Evolutionary conservation across 306 rosid species (phyloP), one percentile per base, ranked within the genome.

Genomic region (Quercus suber): DNA sequence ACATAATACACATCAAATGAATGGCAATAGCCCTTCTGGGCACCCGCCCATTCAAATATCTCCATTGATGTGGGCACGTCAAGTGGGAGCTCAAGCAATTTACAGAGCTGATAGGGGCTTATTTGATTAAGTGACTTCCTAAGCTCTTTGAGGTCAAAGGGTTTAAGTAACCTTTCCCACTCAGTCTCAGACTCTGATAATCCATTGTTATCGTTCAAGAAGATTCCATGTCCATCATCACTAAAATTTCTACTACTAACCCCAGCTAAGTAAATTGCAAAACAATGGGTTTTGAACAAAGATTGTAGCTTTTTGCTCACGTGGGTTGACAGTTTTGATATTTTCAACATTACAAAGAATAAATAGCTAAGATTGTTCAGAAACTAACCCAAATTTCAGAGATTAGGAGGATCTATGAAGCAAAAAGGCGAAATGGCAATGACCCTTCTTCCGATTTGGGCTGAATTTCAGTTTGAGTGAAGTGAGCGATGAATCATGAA

Each of bases 121-220:
- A 95, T 86, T 70, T 53, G 82, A 82, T 78, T 77, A 28, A 84
- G 86, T 5, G 92, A 86, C 74, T 85, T 87, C 74, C 79, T 84
- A 73, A 91, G 99, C 76, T 91, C 90, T 76, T 88, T 79, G 51
- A 91, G 90, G 85, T 87, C 97, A 75, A 89, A 95, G 11, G 98
- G 99, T 82, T 89, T 88, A 37, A 91, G 90, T n/a, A 95, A 70
- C 77, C 80, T 93, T 80, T 88, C 96, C 99, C 99, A 93, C 72
- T 91, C 96, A 0, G 84, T 87, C 79, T 88, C 97, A 41, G 85
- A 84, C 75, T 87, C 96, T 5, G 85, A 63, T 5, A 84, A 63
- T 18, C 72, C 91, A 75, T 70, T 37, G 18, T 68, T n/a, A 27
- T 64, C 78, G 58, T 45, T 73, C 58, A 57, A 30, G 17, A 60